Base-by-base conservation (phyloP, 2,329 filamentous ascomycete genomes). In the Colletotrichum salicis region DNA sequence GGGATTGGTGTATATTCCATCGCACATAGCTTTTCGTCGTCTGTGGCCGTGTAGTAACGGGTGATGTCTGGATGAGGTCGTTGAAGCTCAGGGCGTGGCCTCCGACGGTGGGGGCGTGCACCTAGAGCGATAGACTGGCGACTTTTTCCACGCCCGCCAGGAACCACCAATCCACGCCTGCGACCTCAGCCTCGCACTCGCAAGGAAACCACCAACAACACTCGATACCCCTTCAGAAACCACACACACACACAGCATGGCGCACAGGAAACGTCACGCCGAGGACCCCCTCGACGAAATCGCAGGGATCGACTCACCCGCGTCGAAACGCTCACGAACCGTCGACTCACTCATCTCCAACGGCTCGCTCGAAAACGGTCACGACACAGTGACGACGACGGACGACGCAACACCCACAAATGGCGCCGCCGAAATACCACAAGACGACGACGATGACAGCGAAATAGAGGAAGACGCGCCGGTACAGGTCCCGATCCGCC, bases 271-370 rank as follows among this genome's bases (percentile, higher is more conserved):
- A 82, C 86, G 90, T 72, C 86, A 87, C 69, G 90, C 90, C 67
- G 86, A 87, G 35, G 89, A 91, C 79, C 84, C 88, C 54, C 84
- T 92, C 51, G 89, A 91, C 48, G 88, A 90, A 73, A 79, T 89
- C 56, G 80, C 82, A 48, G 88, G 84, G 67, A 79, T 86, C 68
- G 87, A 84, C 60, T 91, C 89, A 37, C 90, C 90, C 4, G 87
- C 86, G 37, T 88, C 88, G 27, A 92, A 91, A 80, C 87, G 84
- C 75, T 89, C 87, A 45, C 85, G 89, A 73, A 79, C 85, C 45
- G 87, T 85, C 74, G 86, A 88, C 65, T 80, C 70, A 19, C 41
- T 64, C 19, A 48, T 75, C 48, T 82, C 70, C 81, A 83, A 65
- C 41, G 66, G 72, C 13, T 81, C 81, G 37, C 80, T 82, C 41